Evolutionary conservation across 805 yeast genomes (phyloP).

Genomic region (Metahyphopichia silvanorum): DNA sequence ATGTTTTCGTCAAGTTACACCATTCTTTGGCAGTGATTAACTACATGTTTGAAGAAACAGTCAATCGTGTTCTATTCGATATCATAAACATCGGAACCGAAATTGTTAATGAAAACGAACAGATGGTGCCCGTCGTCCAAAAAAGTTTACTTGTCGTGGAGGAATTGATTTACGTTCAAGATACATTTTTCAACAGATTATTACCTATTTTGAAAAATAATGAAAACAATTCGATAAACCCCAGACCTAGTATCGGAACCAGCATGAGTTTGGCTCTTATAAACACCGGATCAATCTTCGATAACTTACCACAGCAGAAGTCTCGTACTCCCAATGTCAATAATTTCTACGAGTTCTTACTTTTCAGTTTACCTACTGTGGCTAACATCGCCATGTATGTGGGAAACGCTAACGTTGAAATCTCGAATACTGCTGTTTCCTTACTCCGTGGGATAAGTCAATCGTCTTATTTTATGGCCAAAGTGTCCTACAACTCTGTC

Average conservation of each 20-base stretch:
- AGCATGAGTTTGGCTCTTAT: constrained; percentile 24
- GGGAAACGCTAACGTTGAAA: constrained; percentile 48
- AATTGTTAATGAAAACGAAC: constrained; percentile 41
- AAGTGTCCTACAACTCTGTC: constrained; percentile 10
- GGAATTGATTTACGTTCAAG: constrained; percentile 50
- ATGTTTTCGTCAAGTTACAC: constrained; percentile 51
- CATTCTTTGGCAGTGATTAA: constrained; percentile 68
- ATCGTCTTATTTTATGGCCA: constrained; percentile 43
- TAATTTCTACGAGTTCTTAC: constrained; percentile 68
- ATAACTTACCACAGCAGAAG: constrained; percentile 37
- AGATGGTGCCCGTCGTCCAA: constrained; percentile 5
- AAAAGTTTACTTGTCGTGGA: constrained; percentile 44
- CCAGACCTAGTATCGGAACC: constrained; percentile 29
- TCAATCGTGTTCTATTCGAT: constrained; percentile 53
- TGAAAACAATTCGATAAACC: constrained; percentile 6
- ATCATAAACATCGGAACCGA: constrained; percentile 63
- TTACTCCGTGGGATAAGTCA: constrained; percentile 51
- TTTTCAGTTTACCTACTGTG: constrained; percentile 66
- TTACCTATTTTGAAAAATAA: constrained; percentile 45
- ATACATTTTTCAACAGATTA: constrained; percentile 53
- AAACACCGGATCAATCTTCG: constrained; percentile 19
- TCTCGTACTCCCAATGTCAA: constrained; percentile 51
- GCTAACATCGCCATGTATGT: constrained; percentile 75
- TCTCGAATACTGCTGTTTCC: constrained; percentile 53
- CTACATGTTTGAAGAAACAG: constrained; percentile 57